A percentile compares a stretch with the other conserved stretches of the same genome.
These are phyloP conservation scores for Rutstroemia sydowiana DNA, from an alignment of 2,329 filamentous ascomycete genomes.

Conservation along the genomic window DNA sequence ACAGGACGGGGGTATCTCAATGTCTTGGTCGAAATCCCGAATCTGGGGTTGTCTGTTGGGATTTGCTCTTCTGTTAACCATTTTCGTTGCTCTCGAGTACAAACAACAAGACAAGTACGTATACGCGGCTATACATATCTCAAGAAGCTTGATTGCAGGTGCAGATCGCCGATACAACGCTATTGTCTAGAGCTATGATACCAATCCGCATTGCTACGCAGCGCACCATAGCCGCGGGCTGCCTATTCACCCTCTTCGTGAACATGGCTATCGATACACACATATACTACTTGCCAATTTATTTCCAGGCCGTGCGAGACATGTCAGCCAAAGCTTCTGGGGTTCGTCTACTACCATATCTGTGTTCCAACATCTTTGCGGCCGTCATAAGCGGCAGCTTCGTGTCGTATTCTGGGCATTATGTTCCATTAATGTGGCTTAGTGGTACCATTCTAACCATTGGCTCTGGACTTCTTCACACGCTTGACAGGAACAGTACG, in stretches of 20 bases:
- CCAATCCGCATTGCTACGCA: slow-evolving; percentile 31
- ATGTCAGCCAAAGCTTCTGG: background rate
- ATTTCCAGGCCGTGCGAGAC: slow-evolving; percentile 39
- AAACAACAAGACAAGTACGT: slow-evolving; percentile 20
- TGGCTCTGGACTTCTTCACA: slow-evolving; percentile 16
- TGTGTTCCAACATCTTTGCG: background rate
- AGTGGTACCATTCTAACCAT: slow-evolving; percentile 23
- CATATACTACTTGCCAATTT: slow-evolving; percentile 40
- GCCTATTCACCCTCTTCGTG: slow-evolving; percentile 27
- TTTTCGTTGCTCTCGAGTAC: slow-evolving; percentile 13
- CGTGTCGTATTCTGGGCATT: background rate
- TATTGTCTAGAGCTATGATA: slow-evolving; percentile 26
- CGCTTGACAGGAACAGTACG: slow-evolving; percentile 34
- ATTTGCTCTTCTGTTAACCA: slow-evolving; percentile 18
- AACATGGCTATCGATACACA: slow-evolving; percentile 4
- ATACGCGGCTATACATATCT: slow-evolving; percentile 33
- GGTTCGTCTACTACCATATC: background rate
- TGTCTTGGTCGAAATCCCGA: slow-evolving; percentile 30
- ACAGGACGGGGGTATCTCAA: slow-evolving; percentile 37
- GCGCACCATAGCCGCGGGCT: slow-evolving; percentile 29
- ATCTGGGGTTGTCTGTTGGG: slow-evolving; percentile 29
- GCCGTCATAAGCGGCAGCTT: background rate
- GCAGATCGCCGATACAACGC: slow-evolving; percentile 24
- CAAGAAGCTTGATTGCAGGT: slow-evolving; percentile 18
- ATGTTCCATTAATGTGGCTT: slow-evolving; percentile 16